phyloP scores from a whole-genome alignment of 106 monocot genomes.

The Dendrobium nobile region DNA sequence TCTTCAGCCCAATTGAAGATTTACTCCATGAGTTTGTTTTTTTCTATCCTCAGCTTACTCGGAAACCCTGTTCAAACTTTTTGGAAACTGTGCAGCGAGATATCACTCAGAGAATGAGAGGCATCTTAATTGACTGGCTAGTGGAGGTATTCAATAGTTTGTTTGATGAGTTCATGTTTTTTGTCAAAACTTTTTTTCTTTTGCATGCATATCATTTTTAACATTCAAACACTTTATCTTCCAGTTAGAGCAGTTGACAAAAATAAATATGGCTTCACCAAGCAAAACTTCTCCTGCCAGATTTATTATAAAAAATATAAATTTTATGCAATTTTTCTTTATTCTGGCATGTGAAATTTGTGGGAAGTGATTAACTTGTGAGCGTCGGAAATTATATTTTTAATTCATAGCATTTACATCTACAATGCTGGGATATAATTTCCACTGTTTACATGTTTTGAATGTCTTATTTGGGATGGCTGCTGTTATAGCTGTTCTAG shows the following conservation, averaged over 20 bases:
- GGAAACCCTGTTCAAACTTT: constrained; percentile 56
- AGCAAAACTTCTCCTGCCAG: too few species aligned
- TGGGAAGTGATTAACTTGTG: too few species aligned
- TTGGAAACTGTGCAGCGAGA: constrained; percentile 77
- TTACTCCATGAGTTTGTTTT: background rate
- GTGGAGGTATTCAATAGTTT: constrained; percentile 57
- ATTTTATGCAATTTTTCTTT: too few species aligned
- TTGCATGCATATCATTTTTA: background rate
- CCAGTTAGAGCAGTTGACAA: background rate
- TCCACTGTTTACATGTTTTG: too few species aligned
- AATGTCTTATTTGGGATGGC: too few species aligned
- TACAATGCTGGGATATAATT: too few species aligned
- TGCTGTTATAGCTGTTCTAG: too few species aligned
- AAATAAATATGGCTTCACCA: background rate
- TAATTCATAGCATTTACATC: too few species aligned
- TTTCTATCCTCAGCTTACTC: constrained; percentile 42
- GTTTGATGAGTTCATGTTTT: background rate
- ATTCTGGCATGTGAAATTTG: too few species aligned
- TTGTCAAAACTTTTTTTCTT: background rate
- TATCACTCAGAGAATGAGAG: constrained; percentile 83
- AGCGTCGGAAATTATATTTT: too few species aligned
- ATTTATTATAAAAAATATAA: too few species aligned
- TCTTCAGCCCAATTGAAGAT: background rate
- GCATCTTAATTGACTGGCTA: constrained; percentile 91
- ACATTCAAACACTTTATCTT: background rate